Evolutionary conservation across 805 yeast genomes (phyloP).

Genomic region (Teunomyces kruisii): DNA sequence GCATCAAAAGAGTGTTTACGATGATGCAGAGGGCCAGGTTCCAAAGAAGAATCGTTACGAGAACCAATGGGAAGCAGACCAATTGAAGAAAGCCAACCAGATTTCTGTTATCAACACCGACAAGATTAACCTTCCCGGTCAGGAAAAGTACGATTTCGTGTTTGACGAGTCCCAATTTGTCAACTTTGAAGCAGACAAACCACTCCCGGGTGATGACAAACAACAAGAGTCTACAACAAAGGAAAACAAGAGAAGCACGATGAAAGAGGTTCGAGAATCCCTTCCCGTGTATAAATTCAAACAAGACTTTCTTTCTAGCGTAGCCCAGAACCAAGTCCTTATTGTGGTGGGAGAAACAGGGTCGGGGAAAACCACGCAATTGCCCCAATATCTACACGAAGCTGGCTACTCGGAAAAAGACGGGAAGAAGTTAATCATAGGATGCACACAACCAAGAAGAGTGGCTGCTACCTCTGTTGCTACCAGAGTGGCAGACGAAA

Average conservation of each 20-base stretch:
- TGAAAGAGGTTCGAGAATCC: conserved; percentile 53
- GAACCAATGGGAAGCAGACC: conserved; percentile 56
- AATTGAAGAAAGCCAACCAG: conserved; percentile 42
- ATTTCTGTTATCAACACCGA: conserved; percentile 27
- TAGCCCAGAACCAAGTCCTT: conserved; percentile 62
- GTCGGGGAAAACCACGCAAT: conserved; percentile 92
- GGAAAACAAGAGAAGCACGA: conserved; percentile 6
- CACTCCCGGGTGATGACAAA: conserved; percentile 17
- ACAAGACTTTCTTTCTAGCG: conserved; percentile 56
- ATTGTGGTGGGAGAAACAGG: conserved; percentile 88
- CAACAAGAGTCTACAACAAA: conserved; percentile 31
- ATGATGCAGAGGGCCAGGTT: conserved; percentile 14
- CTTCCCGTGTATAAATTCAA: conserved; percentile 75
- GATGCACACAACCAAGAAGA: conserved; percentile 92
- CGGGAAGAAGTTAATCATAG: conserved; percentile 47
- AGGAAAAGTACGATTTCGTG: conserved; percentile 65
- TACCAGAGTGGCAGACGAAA: conserved; percentile 85
- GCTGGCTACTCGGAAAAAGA: conserved; percentile 68
- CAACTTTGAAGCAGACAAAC: conserved; percentile 50
- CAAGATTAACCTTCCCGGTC: conserved; percentile 41
- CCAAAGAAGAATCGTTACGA: conserved; percentile 21
- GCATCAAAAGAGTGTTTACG: conserved; percentile 31
- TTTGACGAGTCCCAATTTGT: conserved; percentile 66
- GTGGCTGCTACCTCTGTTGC: conserved; percentile 96
- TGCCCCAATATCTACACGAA: conserved; percentile 84